These are phyloP conservation scores for Hirschfeldia incana DNA, from an alignment of 345 rosid genomes.

Conservation along the genomic window DNA sequence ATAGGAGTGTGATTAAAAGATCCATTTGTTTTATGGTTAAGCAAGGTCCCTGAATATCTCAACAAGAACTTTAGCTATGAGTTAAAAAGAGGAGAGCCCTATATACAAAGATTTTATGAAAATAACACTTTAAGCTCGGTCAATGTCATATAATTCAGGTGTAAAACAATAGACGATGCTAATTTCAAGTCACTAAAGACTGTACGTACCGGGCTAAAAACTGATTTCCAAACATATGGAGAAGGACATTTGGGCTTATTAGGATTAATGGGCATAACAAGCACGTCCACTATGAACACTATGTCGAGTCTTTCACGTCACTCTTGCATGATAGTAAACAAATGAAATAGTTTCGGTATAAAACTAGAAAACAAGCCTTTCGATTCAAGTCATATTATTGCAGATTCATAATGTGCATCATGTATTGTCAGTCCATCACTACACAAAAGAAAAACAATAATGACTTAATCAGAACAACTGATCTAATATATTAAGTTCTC, in stretches of 20 bases:
- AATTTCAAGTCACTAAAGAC: not conserved
- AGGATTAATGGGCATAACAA: not conserved
- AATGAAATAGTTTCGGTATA: not conserved
- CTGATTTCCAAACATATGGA: not conserved
- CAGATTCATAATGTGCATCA: slow-evolving; percentile 5
- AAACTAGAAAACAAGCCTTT: slow-evolving; percentile 5
- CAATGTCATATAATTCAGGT: not conserved
- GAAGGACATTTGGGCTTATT: not conserved
- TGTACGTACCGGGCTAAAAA: not conserved
- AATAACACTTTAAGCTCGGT: not conserved
- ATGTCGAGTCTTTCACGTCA: slow-evolving; percentile 22
- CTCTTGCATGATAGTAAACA: slow-evolving; percentile 15
- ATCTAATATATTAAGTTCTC: not conserved
- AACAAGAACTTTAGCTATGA: not conserved
- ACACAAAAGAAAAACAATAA: not conserved
- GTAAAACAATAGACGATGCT: no score
- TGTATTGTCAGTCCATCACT: not conserved
- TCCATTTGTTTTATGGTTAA: not conserved
- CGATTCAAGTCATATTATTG: slow-evolving; percentile 14
- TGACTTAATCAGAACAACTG: not conserved
- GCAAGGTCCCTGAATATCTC: not conserved
- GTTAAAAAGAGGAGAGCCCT: not conserved
- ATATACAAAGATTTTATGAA: not conserved
- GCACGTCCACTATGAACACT: not conserved
- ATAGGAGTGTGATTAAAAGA: not conserved